These are phyloP conservation scores for Kalaharituber pfeilii DNA, from an alignment of 2,329 filamentous ascomycete genomes.

Conservation along the genomic window DNA sequence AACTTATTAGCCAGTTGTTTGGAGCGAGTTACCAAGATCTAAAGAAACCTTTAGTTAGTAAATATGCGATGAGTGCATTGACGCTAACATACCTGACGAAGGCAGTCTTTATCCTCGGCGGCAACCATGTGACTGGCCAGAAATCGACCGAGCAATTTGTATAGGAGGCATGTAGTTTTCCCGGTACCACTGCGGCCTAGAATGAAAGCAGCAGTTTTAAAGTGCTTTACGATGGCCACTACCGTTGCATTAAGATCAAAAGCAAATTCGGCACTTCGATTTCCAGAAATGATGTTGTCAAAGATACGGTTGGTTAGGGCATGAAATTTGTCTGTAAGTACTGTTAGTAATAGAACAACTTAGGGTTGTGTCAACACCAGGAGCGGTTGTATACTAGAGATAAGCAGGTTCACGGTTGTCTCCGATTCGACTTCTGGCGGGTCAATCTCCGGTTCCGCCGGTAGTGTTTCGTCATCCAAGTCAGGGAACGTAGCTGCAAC, in stretches of 20 bases:
- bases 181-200: conserved; percentile 26
- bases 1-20: conserved; percentile 23
- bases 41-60: neutral
- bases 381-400: neutral
- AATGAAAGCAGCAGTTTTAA: conserved; percentile 22
- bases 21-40: conserved; percentile 25
- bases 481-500: neutral
- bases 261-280: conserved; percentile 22
- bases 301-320: conserved; percentile 23
- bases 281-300: conserved; percentile 14
- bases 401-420: conserved; percentile 4
- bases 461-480: too few species aligned
- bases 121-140: conserved; percentile 6
- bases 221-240: conserved; percentile 22
- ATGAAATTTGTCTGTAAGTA: conserved; percentile 23
- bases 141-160: conserved; percentile 24
- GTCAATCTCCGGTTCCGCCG: neutral
- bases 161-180: conserved; percentile 25
- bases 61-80: neutral
- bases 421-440: neutral
- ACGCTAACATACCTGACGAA: conserved; percentile 7
- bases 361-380: neutral
- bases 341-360: neutral
- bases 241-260: conserved; percentile 25
- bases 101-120: neutral